phyloP scores from a whole-genome alignment of 2,329 filamentous ascomycete species.

The Colletotrichum cuscutae region DNA sequence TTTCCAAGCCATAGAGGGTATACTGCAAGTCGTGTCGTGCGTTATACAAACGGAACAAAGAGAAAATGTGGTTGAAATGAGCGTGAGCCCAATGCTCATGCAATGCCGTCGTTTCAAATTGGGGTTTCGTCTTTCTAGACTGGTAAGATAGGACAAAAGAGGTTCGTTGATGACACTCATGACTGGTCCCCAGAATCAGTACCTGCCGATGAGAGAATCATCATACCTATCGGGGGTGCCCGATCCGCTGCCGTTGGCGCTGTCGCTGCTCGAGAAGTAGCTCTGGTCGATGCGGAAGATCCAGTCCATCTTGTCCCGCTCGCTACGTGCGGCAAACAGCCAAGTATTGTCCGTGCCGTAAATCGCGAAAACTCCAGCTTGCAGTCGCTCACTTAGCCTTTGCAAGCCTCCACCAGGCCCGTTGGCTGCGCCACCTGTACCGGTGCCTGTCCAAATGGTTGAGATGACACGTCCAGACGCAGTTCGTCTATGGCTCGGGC shows the following conservation, averaged over 20 bases:
- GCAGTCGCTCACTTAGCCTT: conserved; percentile 66
- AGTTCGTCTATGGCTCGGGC: conserved; percentile 59
- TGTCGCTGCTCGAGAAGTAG: conserved; percentile 61
- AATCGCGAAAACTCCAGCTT: conserved; percentile 87
- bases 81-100: conserved; percentile 8
- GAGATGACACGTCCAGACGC: conserved; percentile 64
- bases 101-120: conserved; percentile 5
- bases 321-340: conserved; percentile 89
- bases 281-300: conserved; percentile 94
- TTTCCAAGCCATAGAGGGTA: conserved; percentile 33
- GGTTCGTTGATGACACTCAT: conserved; percentile 5
- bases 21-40: conserved; percentile 33
- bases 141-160: conserved; percentile 3
- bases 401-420: conserved; percentile 54
- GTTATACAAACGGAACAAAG: conserved; percentile 35
- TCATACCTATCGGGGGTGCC: conserved; percentile 46
- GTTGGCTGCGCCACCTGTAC: conserved; percentile 44
- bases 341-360: conserved; percentile 96
- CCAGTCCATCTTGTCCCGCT: conserved; percentile 96
- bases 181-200: conserved; percentile 1
- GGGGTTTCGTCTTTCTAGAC: conserved; percentile 14
- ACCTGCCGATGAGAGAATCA: conserved; percentile 31
- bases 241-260: conserved; percentile 49
- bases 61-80: conserved; percentile 21
- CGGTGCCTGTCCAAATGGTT: conserved; percentile 63